Percentiles rank a stretch among this genome's conserved stretches.
Conservation (phyloP, 2,329 filamentous ascomycete genomes). For the Botrytis fragariae region DNA sequence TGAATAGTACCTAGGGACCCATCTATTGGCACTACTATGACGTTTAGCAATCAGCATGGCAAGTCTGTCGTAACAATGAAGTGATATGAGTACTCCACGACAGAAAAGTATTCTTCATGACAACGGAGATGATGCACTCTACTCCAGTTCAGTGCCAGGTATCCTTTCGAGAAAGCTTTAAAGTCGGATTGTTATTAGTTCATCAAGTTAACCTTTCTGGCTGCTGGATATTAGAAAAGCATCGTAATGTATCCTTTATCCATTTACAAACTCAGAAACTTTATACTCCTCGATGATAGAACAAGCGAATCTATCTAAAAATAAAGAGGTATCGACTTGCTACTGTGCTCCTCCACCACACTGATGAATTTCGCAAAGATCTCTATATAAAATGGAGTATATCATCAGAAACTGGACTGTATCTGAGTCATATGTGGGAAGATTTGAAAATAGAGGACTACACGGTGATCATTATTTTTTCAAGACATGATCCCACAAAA, state of each 20-base stretch:
- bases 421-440: background rate
- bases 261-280: background rate
- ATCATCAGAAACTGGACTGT: background rate
- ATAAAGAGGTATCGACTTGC: background rate
- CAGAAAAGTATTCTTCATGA: background rate
- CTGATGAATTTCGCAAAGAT: background rate
- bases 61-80: background rate
- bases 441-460: too few relatives aligned
- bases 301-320: background rate
- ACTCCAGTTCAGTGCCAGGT: background rate
- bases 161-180: background rate
- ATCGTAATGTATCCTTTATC: background rate
- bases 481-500: background rate
- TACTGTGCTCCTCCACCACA: background rate
- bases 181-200: too few relatives aligned
- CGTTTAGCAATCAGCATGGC: background rate
- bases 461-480: background rate
- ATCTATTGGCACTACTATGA: background rate
- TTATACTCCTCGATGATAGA: background rate
- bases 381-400: background rate
- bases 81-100: background rate
- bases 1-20: background rate
- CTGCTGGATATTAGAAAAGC: too few relatives aligned
- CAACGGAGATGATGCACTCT: background rate
- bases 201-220: fast-evolving